Conservation (phyloP, 2,329 filamentous ascomycete genomes). For the Grosmannia clavigera region DNA sequence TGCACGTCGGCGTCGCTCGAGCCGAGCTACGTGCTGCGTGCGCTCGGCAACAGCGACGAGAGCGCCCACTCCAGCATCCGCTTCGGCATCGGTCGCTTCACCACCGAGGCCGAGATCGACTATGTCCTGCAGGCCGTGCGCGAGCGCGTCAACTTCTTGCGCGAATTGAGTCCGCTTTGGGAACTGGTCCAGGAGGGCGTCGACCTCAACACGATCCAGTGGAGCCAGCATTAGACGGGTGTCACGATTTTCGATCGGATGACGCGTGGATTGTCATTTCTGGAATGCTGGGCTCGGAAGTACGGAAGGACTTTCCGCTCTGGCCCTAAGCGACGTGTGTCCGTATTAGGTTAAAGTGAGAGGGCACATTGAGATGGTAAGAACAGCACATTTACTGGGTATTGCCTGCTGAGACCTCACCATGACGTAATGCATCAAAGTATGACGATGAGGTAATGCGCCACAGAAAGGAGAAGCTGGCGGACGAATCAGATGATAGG, state of each 20-base stretch:
- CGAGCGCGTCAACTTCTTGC: constrained; percentile 81
- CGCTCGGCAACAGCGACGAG: constrained; percentile 91
- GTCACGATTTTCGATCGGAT: neutral
- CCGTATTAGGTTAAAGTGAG: too few relatives aligned
- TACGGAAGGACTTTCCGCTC: too few relatives aligned
- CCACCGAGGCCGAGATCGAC: constrained; percentile 88
- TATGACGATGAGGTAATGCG: too few relatives aligned
- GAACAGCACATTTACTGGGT: too few relatives aligned
- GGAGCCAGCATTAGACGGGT: constrained; percentile 72
- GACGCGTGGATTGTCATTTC: too few relatives aligned
- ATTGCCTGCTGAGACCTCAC: too few relatives aligned
- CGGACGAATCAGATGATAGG: too few relatives aligned
- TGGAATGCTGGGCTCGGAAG: too few relatives aligned
- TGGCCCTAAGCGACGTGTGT: too few relatives aligned
- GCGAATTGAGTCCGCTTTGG: constrained; percentile 93
- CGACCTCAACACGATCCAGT: constrained; percentile 91
- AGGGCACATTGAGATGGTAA: too few relatives aligned
- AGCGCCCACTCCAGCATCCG: constrained; percentile 95
- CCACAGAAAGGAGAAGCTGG: too few relatives aligned
- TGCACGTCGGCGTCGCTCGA: constrained; percentile 96
- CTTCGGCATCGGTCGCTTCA: constrained; percentile 95
- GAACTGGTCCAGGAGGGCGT: constrained; percentile 95
- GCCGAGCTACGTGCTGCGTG: constrained; percentile 89
- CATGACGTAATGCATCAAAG: too few relatives aligned
- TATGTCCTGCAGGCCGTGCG: constrained; percentile 92